A percentile compares a stretch with the other conserved stretches of the same genome.
Conservation (phyloP, 2,329 filamentous ascomycete species). For the Aurifilum marmelostoma region DNA sequence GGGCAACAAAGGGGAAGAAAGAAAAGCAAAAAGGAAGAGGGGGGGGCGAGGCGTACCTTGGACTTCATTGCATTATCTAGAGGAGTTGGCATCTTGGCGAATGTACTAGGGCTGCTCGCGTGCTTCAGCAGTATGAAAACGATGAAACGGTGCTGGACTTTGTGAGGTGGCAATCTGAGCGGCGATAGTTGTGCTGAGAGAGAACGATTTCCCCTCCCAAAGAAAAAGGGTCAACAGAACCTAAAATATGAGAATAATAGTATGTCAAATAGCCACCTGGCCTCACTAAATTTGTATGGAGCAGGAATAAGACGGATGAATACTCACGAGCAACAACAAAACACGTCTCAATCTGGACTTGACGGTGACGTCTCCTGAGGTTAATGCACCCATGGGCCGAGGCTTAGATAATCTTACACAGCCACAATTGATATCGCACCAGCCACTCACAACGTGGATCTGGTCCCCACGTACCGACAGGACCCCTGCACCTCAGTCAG, state of each 20-base stretch:
- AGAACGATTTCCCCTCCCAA: not conserved
- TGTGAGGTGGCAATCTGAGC: not conserved
- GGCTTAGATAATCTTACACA: conserved; percentile 11
- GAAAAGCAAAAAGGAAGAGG: too few species aligned
- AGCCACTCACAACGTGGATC: conserved; percentile 1
- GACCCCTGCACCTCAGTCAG: conserved; percentile 12
- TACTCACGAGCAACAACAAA: conserved; percentile 1
- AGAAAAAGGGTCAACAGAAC: not conserved
- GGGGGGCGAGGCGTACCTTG: conserved; percentile 67
- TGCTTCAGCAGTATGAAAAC: not conserved
- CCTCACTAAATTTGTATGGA: not conserved
- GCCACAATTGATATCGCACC: conserved; percentile 9
- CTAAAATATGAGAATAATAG: not conserved
- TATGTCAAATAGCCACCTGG: conserved; percentile 21
- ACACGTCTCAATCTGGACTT: conserved; percentile 2
- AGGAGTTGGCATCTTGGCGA: conserved; percentile 65
- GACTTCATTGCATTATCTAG: conserved; percentile 71
- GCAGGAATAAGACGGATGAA: conserved; percentile 15
- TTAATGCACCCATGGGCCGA: not conserved
- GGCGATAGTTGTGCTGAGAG: not conserved
- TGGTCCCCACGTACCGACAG: conserved; percentile 2
- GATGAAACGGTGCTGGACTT: not conserved
- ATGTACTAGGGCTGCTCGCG: not conserved
- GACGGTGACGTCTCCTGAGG: conserved; percentile 23
- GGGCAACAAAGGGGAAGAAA: too few species aligned